A percentile compares a stretch with the other conserved stretches of the same genome.
Evolutionary conservation across 352 stramenopile species (phyloP).

Genomic region (Nothophytophthora sp.): DNA sequence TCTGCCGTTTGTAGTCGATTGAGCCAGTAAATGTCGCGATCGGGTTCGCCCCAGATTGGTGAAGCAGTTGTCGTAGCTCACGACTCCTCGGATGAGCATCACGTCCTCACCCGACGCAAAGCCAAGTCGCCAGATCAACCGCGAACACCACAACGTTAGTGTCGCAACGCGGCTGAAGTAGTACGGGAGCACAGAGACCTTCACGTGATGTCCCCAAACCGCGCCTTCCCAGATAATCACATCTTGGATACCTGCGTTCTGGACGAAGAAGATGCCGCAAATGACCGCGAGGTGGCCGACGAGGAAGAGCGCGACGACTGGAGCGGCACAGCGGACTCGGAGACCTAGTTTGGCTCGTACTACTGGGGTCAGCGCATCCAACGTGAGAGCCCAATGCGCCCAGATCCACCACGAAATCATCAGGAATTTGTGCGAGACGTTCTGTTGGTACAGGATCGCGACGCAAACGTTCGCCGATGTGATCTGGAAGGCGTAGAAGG

Average conservation of each 20-base stretch:
- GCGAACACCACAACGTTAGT: conserved; percentile 17
- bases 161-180: conserved; percentile 22
- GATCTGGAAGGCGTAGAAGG: conserved; percentile 33
- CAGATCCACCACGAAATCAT: conserved; percentile 25
- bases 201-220: neutral
- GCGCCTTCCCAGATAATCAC: neutral
- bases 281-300: conserved; percentile 8
- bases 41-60: conserved; percentile 9
- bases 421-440: conserved; percentile 8
- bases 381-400: conserved; percentile 28
- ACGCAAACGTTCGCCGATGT: conserved; percentile 23
- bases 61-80: conserved; percentile 33
- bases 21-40: no score
- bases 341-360: conserved; percentile 20
- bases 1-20: no score
- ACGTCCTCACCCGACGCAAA: conserved; percentile 14
- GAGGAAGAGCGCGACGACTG: conserved; percentile 15
- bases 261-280: conserved; percentile 7
- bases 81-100: conserved; percentile 23
- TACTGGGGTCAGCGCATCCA: conserved; percentile 32
- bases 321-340: conserved; percentile 14
- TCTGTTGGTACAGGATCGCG: conserved; percentile 20
- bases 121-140: conserved; percentile 7
- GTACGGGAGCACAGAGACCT: conserved; percentile 8
- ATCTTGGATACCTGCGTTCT: neutral